These are phyloP conservation scores for Tricholoma sp. DNA, from an alignment of 768 basidiomycete genomes.

Conservation along the genomic window DNA sequence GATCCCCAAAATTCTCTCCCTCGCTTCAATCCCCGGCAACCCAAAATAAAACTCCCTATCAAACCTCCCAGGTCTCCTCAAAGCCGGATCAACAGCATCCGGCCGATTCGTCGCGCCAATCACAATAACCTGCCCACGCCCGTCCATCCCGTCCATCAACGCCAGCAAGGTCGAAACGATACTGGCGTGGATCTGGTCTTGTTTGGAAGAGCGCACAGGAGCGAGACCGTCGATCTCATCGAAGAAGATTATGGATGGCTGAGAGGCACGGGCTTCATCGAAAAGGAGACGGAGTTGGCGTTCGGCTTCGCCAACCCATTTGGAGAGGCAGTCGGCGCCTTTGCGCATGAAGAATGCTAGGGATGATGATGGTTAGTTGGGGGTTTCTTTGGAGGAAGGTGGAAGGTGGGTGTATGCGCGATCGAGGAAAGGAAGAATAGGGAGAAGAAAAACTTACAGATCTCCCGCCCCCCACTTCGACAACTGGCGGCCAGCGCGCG, in stretches of 20 bases:
- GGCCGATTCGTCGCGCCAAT: constrained; percentile 98
- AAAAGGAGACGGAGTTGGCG: constrained; percentile 92
- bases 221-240: constrained; percentile 99
- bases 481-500: constrained; percentile 92
- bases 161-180: constrained; percentile 95
- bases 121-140: constrained; percentile 93
- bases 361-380: no score
- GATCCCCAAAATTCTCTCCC: constrained; percentile 85
- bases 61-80: constrained; percentile 91
- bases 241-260: constrained; percentile 98
- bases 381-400: neutral
- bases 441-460: constrained; percentile 51
- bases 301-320: constrained; percentile 99
- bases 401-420: neutral
- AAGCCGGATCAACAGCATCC: constrained; percentile 95
- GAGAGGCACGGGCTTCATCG: constrained; percentile 88
- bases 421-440: neutral
- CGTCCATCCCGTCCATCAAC: constrained; percentile 99
- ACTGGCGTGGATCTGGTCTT: constrained; percentile 97
- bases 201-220: constrained; percentile 96
- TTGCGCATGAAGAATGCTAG: constrained; percentile 99
- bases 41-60: constrained; percentile 99
- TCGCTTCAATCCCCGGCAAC: constrained; percentile 74
- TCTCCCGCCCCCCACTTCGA: constrained; percentile 78
- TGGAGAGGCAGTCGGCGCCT: constrained; percentile 94